These are phyloP conservation scores for Ambrosiella beaveri DNA, from an alignment of 2,329 filamentous ascomycete genomes.

Conservation along the genomic window DNA sequence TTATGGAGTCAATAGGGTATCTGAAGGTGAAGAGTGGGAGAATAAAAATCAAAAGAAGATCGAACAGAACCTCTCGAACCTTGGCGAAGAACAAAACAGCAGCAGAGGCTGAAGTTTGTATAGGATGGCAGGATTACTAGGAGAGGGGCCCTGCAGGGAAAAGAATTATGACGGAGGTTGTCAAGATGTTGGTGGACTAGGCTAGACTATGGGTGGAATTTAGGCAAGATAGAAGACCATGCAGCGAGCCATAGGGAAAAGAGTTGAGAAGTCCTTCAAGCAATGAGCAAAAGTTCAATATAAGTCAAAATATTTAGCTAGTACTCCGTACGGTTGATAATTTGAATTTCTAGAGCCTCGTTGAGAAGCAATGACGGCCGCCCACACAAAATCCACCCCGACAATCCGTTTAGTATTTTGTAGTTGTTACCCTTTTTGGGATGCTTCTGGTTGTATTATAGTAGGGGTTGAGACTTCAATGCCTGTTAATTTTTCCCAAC, in stretches of 20 bases:
- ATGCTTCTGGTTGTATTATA: not conserved
- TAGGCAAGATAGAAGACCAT: not conserved
- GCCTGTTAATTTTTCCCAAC: slow-evolving; percentile 9
- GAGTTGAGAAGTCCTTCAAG: not conserved
- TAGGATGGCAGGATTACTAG: not conserved
- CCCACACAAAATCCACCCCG: not conserved
- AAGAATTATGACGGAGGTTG: not conserved
- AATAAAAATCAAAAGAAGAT: slow-evolving; percentile 6
- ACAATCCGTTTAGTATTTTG: slow-evolving; percentile 2
- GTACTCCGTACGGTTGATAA: not conserved
- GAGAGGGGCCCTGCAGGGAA: slow-evolving; percentile 5
- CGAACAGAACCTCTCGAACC: slow-evolving; percentile 3
- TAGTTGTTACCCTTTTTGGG: not conserved
- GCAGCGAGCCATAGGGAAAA: not conserved
- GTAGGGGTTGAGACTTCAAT: slow-evolving; percentile 1
- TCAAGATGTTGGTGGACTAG: not conserved
- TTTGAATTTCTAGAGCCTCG: not conserved
- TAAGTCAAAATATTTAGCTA: no score
- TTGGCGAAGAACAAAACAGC: slow-evolving; percentile 3
- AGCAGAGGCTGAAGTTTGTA: slow-evolving; percentile 12
- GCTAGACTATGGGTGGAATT: not conserved
- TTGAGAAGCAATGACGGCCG: not conserved
- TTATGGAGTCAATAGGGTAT: slow-evolving; percentile 11
- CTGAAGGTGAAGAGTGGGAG: not conserved
- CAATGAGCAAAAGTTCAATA: not conserved